Evolutionary conservation across 768 basidiomycete genomes (phyloP), one percentile per base, ranked within the genome.

Genomic region (Rhizopogon rudus): DNA sequence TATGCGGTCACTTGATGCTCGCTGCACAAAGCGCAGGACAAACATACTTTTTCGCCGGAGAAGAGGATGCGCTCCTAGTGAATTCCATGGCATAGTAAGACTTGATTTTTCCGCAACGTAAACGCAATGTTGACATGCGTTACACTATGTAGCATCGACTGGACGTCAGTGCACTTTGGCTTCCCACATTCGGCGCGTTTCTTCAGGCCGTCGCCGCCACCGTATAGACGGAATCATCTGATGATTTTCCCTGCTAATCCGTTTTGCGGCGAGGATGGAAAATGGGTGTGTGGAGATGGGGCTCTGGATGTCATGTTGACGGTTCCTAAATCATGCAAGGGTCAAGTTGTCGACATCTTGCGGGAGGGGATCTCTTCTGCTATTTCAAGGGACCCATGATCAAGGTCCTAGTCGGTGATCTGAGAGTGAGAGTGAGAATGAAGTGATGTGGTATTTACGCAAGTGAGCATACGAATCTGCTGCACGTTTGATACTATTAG

Each of bases 71-170:
- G 5, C 13, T 65, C 5, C 50, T 35, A 2, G 53, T 67, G 22
- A 65, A 67, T 46, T 67, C 65, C 1, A 65, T 41, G 41, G 63
- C 41, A 35, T 52, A 20, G 44, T 41, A 61, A 67, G n/a, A 42
- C 64, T 57, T 29, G n/a, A 33, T n/a, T 33, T 5, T 8, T 33
- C 13, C 9, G 13, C 14, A 16, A 25, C 16, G 6, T 1, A n/a
- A 12, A 14, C 7, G 43, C 2, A 3, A 14, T 17, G 10, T 41
- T 41, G 41, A 10, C 29, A 20, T 2, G 17, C n/a, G 52, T 2
- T 51, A 22, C 25, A 50, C 16, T 3, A 40, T 17, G 33, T 16
- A 63, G 58, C 28, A 57, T 64, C 28, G 60, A 66, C 44, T 65
- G 60, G 64, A 40, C 52, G 12, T 33, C 57, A 20, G 54, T 51